phyloP scores from a whole-genome alignment of 768 basidiomycete genomes.

The Krasilnikovozyma curviuscula region DNA sequence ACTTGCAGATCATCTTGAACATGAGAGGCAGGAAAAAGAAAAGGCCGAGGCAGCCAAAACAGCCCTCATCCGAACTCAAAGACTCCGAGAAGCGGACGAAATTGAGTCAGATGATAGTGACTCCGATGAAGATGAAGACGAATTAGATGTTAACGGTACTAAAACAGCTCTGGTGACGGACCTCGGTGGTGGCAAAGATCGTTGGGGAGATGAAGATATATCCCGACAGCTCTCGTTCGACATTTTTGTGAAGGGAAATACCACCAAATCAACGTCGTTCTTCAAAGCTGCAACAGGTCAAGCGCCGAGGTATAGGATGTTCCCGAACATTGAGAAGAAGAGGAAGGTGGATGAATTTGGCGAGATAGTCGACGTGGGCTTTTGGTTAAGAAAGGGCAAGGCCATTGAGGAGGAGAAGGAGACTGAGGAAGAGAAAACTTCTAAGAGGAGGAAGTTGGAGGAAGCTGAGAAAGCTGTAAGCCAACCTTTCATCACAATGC shows the following conservation, averaged over 20 bases:
- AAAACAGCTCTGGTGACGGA: slow-evolving; percentile 27
- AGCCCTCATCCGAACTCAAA: slow-evolving; percentile 56
- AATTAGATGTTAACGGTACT: slow-evolving; percentile 37
- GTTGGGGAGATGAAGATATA: slow-evolving; percentile 35
- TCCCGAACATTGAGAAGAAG: slow-evolving; percentile 85
- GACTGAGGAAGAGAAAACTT: slow-evolving; percentile 56
- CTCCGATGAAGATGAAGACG: slow-evolving; percentile 36
- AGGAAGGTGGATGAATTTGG: slow-evolving; percentile 87
- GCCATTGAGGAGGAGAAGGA: slow-evolving; percentile 78
- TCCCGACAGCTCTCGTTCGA: slow-evolving; percentile 72
- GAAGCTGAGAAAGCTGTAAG: slow-evolving; percentile 67
- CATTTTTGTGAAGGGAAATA: slow-evolving; percentile 93
- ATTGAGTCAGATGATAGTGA: slow-evolving; percentile 31
- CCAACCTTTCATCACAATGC: background rate
- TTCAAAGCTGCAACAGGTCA: slow-evolving; percentile 41
- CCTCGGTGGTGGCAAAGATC: slow-evolving; percentile 12
- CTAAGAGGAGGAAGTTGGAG: slow-evolving; percentile 43
- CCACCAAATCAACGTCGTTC: slow-evolving; percentile 59
- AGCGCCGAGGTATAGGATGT: slow-evolving; percentile 65
- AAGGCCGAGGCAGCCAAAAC: slow-evolving; percentile 74
- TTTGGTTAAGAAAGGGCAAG: slow-evolving; percentile 85
- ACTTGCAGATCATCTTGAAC: slow-evolving; percentile 56
- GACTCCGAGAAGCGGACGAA: slow-evolving; percentile 85
- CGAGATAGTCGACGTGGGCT: slow-evolving; percentile 81
- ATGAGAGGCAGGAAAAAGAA: slow-evolving; percentile 56